Evolutionary conservation across 1,284 basidiomycete species (phyloP).

Genomic region (Stereum hirsutum): DNA sequence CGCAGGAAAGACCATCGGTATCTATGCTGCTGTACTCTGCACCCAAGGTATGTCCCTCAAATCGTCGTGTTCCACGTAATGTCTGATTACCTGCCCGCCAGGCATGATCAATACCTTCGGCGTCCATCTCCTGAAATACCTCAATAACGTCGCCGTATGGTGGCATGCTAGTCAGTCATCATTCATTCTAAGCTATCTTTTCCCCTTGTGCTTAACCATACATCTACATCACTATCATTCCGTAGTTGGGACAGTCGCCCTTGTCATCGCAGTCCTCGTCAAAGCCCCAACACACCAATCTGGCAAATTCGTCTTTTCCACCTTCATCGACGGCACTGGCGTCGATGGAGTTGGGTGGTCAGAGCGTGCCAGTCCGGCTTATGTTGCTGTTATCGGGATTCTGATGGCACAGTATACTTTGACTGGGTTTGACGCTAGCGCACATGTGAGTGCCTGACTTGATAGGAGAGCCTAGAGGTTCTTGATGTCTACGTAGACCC

Average conservation of each 20-base stretch:
- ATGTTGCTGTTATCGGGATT: slow-evolving; percentile 63
- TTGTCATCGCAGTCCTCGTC: slow-evolving; percentile 59
- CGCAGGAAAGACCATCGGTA: slow-evolving; percentile 53
- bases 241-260: slow-evolving; percentile 54
- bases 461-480: neutral
- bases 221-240: no score
- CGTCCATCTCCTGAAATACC: slow-evolving; percentile 49
- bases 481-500: neutral
- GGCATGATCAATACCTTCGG: slow-evolving; percentile 67
- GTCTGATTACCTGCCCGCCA: slow-evolving; percentile 5
- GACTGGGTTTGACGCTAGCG: slow-evolving; percentile 65
- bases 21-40: slow-evolving; percentile 63
- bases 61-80: neutral
- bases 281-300: slow-evolving; percentile 64
- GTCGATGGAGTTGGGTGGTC: slow-evolving; percentile 55
- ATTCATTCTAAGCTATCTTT: no score
- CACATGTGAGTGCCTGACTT: slow-evolving; percentile 38
- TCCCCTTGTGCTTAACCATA: no score
- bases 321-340: slow-evolving; percentile 65
- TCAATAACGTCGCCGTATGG: slow-evolving; percentile 67
- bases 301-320: slow-evolving; percentile 57
- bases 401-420: slow-evolving; percentile 67
- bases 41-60: slow-evolving; percentile 33
- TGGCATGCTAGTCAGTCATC: no score
- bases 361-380: slow-evolving; percentile 54